These are phyloP conservation scores for Phytophthora agathidicida DNA, from an alignment of 352 stramenopile genomes.

Conservation along the genomic window DNA sequence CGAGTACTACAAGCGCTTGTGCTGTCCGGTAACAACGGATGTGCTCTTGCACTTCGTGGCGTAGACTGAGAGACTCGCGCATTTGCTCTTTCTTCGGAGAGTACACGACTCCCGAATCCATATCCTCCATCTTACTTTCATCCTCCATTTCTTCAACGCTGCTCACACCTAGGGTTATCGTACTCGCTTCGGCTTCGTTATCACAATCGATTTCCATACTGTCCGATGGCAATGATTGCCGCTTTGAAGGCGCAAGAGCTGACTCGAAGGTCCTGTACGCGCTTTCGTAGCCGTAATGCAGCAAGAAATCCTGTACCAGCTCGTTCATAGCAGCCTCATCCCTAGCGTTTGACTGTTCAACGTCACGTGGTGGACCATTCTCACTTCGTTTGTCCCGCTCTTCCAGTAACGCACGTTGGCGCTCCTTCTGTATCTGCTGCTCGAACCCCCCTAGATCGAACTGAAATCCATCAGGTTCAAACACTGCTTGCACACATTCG, in stretches of 20 bases:
- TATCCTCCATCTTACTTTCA: slow-evolving; percentile 15
- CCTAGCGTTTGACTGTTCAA: slow-evolving; percentile 19
- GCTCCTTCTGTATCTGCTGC: slow-evolving; percentile 21
- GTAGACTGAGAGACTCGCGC: slow-evolving; percentile 30
- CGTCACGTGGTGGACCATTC: background rate
- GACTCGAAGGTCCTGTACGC: slow-evolving; percentile 36
- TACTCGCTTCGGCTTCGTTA: slow-evolving; percentile 1
- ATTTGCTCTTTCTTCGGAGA: slow-evolving; percentile 12
- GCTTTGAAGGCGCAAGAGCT: slow-evolving; percentile 6
- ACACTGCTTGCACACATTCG: slow-evolving; percentile 45
- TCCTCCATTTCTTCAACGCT: slow-evolving; percentile 15
- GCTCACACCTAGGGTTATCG: slow-evolving; percentile 1
- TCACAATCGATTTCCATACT: slow-evolving; percentile 8
- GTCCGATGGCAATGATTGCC: slow-evolving; percentile 5
- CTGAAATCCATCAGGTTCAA: slow-evolving; percentile 33
- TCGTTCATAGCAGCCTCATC: slow-evolving; percentile 42
- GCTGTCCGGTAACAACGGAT: slow-evolving; percentile 43
- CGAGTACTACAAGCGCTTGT: slow-evolving; percentile 33
- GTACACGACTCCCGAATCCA: slow-evolving; percentile 3
- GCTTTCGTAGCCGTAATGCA: slow-evolving; percentile 46
- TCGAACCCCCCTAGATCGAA: slow-evolving; percentile 60
- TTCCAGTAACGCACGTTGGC: slow-evolving; percentile 42
- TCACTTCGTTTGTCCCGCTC: slow-evolving; percentile 19
- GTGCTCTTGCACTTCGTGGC: slow-evolving; percentile 41
- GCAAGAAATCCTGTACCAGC: slow-evolving; percentile 49